Base-by-base conservation (phyloP, 495 filamentous ascomycete species). In the Daldinia vernicosa region DNA sequence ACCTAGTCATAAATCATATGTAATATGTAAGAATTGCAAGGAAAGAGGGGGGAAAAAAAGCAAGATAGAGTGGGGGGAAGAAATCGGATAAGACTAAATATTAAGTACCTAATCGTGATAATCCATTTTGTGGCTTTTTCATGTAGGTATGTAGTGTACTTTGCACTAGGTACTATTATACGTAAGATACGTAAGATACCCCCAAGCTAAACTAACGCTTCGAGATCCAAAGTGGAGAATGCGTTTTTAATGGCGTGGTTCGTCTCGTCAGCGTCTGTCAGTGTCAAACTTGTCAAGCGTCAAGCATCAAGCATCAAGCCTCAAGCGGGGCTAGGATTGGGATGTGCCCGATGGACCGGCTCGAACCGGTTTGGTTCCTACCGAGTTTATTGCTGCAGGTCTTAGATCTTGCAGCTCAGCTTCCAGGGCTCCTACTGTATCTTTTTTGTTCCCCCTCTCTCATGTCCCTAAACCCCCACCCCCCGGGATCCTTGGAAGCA, bases 361-460 rank as follows among this genome's bases (percentile, higher is more conserved):
- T 64, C 70, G 70, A 72, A 69, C 70, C 70, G 65, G 65, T 63
- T 67, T 57, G 33, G 17, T 67, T 66, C 65, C 59, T 35, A 32
- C 35, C 68, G 32, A 57, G 27, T 45, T 47, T 35, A 47, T 35
- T 24, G 24, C 53, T 68, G 70, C 61, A 67, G 53, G 70, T 72
- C 70, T 72, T 53, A 72, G 65, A 69, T 72, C 70, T 67, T 69
- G 70, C 70, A 72, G 63, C 56, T 68, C 65, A 72, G 70, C 70
- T 72, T 72, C 30, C 12, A 62, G 47, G 30, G 30, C 30, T 35
- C 33, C 33, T 33, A n/a, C n/a, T n/a, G n/a, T n/a, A 33, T 33
- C 32, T 33, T 12, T 28, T 64, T 24, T 63, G n/a, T 50, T 57
- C 19, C 40, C 26, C 40, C 9, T 26, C 19, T 59, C 32, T 30